phyloP scores from a whole-genome alignment of 2,329 filamentous ascomycete species.

The Aspergillus tamarii region DNA sequence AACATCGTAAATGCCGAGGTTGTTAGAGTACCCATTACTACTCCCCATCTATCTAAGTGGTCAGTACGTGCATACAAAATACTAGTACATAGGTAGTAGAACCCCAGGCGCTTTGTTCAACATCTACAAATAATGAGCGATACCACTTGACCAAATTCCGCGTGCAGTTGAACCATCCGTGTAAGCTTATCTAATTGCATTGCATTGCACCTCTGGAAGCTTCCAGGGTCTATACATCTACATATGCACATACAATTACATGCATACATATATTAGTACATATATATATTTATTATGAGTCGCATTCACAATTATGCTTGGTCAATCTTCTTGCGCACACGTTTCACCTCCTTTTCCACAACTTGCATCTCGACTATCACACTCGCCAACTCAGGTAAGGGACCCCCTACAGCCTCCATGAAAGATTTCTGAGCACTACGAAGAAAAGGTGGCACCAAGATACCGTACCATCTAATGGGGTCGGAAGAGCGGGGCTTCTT shows the following conservation, averaged over 20 bases:
- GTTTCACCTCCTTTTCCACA: slow-evolving; percentile 44
- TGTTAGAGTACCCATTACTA: no score
- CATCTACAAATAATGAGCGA: not conserved
- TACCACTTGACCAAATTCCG: not conserved
- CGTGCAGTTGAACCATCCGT: not conserved
- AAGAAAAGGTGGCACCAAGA: slow-evolving; percentile 49
- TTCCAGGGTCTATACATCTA: not conserved
- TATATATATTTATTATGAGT: not conserved
- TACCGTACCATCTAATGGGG: slow-evolving; percentile 54
- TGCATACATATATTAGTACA: not conserved
- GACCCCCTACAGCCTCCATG: slow-evolving; percentile 38
- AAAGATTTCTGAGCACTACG: slow-evolving; percentile 50
- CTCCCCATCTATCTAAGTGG: no score
- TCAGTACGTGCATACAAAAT: no score
- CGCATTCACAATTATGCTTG: not conserved
- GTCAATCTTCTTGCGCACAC: slow-evolving; percentile 31
- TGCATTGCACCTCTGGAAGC: not conserved
- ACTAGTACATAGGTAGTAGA: not conserved
- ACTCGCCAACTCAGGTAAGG: slow-evolving; percentile 42
- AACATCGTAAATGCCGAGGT: not conserved
- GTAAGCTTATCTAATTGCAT: not conserved
- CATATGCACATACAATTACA: not conserved
- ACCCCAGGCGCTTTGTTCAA: not conserved
- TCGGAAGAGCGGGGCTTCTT: slow-evolving; percentile 39
- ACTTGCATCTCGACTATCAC: slow-evolving; percentile 44